Evolutionary conservation across 768 basidiomycete species (phyloP).

Genomic region (Tylopilus vinaceipallidus): DNA sequence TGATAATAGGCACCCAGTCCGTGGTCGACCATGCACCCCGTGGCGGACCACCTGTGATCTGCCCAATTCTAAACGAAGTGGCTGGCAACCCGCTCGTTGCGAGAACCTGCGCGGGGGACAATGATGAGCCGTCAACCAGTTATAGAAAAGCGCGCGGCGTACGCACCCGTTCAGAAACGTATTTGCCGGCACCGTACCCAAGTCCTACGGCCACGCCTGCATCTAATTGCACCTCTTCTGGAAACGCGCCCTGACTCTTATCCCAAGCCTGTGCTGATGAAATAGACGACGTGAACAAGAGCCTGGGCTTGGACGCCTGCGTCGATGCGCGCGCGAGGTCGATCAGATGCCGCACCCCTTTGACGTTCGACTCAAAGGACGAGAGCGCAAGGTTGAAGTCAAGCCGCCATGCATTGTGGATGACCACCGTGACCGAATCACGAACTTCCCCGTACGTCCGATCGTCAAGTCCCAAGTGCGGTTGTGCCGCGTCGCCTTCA

Average conservation of each 20-base stretch:
- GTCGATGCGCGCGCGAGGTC: constrained; percentile 30
- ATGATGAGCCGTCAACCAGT: too few species aligned
- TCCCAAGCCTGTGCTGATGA: constrained; percentile 26
- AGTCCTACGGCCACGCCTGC: constrained; percentile 29
- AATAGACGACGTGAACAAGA: constrained; percentile 43
- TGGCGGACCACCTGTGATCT: constrained; percentile 33
- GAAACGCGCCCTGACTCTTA: constrained; percentile 18
- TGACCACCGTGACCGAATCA: constrained; percentile 33
- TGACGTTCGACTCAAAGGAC: constrained; percentile 51
- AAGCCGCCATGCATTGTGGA: constrained; percentile 49
- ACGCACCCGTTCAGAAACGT: constrained; percentile 22
- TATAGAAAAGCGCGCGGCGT: not conserved
- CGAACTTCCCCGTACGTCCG: constrained; percentile 27
- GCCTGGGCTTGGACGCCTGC: constrained; percentile 25
- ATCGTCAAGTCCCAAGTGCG: constrained; percentile 23
- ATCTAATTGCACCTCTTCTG: constrained; percentile 32
- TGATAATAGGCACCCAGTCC: constrained; percentile 34
- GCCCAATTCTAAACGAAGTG: constrained; percentile 37
- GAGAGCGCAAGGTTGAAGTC: constrained; percentile 50
- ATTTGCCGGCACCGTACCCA: constrained; percentile 39
- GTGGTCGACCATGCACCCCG: constrained; percentile 43
- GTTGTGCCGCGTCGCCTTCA: constrained; percentile 26
- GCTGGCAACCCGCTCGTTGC: constrained; percentile 31
- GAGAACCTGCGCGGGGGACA: constrained; percentile 32
- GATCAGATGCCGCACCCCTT: constrained; percentile 35